Evolutionary conservation across 2,329 filamentous ascomycete genomes (phyloP), one percentile per base, ranked within the genome.

Genomic region (Coniochaeta prunicola): DNA sequence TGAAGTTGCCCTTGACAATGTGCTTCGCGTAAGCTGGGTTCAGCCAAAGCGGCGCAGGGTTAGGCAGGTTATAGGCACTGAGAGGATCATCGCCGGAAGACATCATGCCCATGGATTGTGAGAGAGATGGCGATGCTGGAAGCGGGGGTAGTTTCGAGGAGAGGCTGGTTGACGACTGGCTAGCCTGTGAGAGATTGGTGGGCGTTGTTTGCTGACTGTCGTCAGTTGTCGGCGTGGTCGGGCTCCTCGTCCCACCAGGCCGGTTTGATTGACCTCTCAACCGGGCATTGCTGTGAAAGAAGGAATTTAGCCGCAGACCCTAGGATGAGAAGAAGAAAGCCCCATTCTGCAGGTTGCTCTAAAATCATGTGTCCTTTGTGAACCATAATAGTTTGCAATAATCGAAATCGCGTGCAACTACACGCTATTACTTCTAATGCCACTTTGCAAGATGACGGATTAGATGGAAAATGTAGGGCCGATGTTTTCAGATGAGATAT

Each of bases 1-100:
- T 90, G 71, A 96, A 94, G 75, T 94, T 96, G 61, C 91, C 91
- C 76, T 91, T 93, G 66, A 94, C 90, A 62, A 92, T 92, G 67
- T 92, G 83, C 67, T 85, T 87, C 60, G 88, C 85, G 67, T 87
- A 85, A 61, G 81, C 76, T 55, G 86, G 80, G 65, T 86, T 84
- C 65, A 89, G 80, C 81, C 87, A 89, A 64, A 87, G 74, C 7
- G 86, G 86, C 40, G 78, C 70, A 4, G 78, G 79, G 33, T 58
- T 64, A 3, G 69, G 67, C 9, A 71, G 66, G 58, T 66, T 68
- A 57, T 70, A 70, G 24, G 65, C 62, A 38, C 57, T 59, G 34
- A 68, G 59, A 3, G 68, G 65, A 31, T 73, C 74, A 6, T 74
- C 71, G 50, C 68, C 69, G 53, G 65, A 69, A 57, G 67, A 64